Conservation (phyloP, 192 early-diverging fungal species). For the Podila horticola region DNA sequence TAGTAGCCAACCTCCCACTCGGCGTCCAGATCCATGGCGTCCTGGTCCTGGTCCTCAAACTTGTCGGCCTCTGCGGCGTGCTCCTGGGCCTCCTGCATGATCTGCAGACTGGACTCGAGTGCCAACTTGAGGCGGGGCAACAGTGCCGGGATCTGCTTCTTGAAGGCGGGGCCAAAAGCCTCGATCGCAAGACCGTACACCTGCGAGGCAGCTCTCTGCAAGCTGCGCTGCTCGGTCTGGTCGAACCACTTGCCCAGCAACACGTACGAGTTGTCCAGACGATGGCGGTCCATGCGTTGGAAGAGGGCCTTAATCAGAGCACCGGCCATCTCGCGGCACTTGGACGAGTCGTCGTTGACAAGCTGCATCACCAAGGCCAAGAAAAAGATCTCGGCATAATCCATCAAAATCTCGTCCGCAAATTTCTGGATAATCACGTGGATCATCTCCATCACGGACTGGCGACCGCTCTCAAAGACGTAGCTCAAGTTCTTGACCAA, state of each 20-base stretch:
- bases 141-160: slow-evolving; percentile 60
- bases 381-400: slow-evolving; percentile 86
- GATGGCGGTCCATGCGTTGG: slow-evolving; percentile 65
- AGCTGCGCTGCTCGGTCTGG: slow-evolving; percentile 63
- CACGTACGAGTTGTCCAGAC: slow-evolving; percentile 70
- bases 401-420: slow-evolving; percentile 76
- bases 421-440: slow-evolving; percentile 84
- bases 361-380: slow-evolving; percentile 85
- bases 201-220: slow-evolving; percentile 86
- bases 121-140: slow-evolving; percentile 62
- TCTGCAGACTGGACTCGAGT: slow-evolving; percentile 54
- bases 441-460: slow-evolving; percentile 91
- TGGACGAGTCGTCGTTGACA: slow-evolving; percentile 91
- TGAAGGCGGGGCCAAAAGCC: slow-evolving; percentile 72
- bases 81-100: slow-evolving; percentile 58
- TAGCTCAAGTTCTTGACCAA: slow-evolving; percentile 92
- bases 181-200: slow-evolving; percentile 88
- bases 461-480: slow-evolving; percentile 90
- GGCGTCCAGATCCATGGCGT: slow-evolving; percentile 65
- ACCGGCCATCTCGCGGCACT: slow-evolving; percentile 91
- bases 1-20: slow-evolving; percentile 93
- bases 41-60: slow-evolving; percentile 31
- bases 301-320: slow-evolving; percentile 77
- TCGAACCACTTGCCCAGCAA: slow-evolving; percentile 85
- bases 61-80: slow-evolving; percentile 30